Base-by-base conservation (phyloP, 805 yeast genomes). In the Vanderwaltozyma tropicalis region DNA sequence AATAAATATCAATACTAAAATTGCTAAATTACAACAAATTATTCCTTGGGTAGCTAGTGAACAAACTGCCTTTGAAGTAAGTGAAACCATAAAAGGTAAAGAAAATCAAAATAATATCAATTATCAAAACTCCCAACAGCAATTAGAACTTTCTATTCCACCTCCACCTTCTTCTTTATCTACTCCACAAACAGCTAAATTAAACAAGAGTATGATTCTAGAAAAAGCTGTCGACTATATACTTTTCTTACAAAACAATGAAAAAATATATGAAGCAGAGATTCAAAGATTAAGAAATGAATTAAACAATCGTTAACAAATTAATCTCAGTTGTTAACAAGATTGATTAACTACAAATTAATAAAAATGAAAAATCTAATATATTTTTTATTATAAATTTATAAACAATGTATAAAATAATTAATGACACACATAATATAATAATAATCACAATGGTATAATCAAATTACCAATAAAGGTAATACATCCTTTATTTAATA, bases 1-100 rank as follows among this genome's bases (percentile, higher is more conserved):
- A 53, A 77, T 78, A 43, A 80, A 79, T 55, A 78, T 80, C 54
- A 80, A 79, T 53, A 74, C 82, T 12, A 79, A 78, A 54, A 80
- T 80, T 40, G 82, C 82, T 6, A 76, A 76, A 24, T 58, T 79
- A 38, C 83, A 78, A 52, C 71, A 70, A 48, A 66, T 79, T 20
- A 78, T 80, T 28, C 87, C 87, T 13, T 73, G 80, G 75, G 73
- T 77, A 36, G 71, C 78, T 3, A 57, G 66, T 37, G 82, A 76
- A 42, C 72, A 72, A 44, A 72, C 80, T 3, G 81, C 81, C 0
- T 77, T 77, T 52, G 80, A 74, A 50, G 59, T 56, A 3, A 52
- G 55, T 21, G 52, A 48, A 11, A 15, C 32, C 1, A 14, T 31
- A 5, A 31, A 43, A 16, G n/a, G 31, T 9, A 26, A 18, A 10